Percentiles rank a stretch among this genome's conserved stretches.
phyloP scores from a whole-genome alignment of 2,329 filamentous ascomycete species.

The Didymella keratinophila region DNA sequence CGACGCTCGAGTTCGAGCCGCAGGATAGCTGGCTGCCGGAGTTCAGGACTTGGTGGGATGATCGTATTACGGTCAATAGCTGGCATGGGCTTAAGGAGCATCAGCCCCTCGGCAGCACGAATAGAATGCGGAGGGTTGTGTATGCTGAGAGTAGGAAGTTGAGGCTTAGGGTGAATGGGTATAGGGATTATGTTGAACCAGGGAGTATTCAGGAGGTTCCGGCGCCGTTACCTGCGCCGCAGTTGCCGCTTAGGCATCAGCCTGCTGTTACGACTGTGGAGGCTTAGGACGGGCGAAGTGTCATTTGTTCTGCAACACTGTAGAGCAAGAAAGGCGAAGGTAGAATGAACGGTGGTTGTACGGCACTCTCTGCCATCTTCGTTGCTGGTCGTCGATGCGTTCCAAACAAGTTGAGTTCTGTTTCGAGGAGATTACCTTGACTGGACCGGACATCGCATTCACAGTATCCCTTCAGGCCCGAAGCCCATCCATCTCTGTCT shows the following conservation, averaged over 20 bases:
- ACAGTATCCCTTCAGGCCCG: too few relatives aligned
- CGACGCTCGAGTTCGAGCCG: conserved; percentile 51
- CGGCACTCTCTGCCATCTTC: too few relatives aligned
- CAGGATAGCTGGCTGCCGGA: conserved; percentile 53
- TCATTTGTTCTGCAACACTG: too few relatives aligned
- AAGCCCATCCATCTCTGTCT: too few relatives aligned
- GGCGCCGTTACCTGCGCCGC: conserved; percentile 30
- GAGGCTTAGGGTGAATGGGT: conserved; percentile 50
- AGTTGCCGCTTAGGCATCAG: conserved; percentile 29
- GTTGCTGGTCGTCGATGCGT: too few relatives aligned
- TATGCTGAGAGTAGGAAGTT: conserved; percentile 54
- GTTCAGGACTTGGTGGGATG: conserved; percentile 53
- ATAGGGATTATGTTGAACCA: conserved; percentile 52
- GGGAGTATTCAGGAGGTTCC: conserved; percentile 49
- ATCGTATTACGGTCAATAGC: conserved; percentile 50
- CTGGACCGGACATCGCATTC: too few relatives aligned
- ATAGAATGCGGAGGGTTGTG: conserved; percentile 52
- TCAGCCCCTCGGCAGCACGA: conserved; percentile 52
- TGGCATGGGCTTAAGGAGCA: conserved; percentile 53
- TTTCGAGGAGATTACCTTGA: too few relatives aligned
- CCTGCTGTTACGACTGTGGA: conserved; percentile 28
- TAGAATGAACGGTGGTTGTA: too few relatives aligned
- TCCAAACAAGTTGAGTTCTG: too few relatives aligned
- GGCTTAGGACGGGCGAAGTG: too few relatives aligned
- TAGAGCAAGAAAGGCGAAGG: too few relatives aligned